Evolutionary conservation across 2,329 filamentous ascomycete genomes (phyloP).

Genomic region (Drechslerella stenobrocha): DNA sequence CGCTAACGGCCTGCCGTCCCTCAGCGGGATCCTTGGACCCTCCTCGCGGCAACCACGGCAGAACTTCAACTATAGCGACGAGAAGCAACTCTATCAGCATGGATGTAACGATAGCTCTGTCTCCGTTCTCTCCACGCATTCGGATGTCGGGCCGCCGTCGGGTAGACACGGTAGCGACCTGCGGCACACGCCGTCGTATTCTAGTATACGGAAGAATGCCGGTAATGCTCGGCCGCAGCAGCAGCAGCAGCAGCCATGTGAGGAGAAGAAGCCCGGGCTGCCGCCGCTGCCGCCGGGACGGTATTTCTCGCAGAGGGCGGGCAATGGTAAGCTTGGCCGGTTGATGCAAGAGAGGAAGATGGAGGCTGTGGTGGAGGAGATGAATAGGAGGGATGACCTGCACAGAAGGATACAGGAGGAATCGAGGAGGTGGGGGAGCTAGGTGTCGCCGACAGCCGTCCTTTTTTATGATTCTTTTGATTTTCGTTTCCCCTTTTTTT

Average conservation of each 20-base stretch:
- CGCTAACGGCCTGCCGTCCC: constrained; percentile 30
- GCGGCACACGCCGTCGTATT: constrained; percentile 25
- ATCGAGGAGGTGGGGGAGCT: constrained; percentile 22
- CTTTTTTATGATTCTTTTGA: too few relatives aligned
- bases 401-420: constrained; percentile 35
- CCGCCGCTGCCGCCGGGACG: constrained; percentile 31
- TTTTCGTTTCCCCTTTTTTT: too few relatives aligned
- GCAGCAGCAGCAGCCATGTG: not conserved
- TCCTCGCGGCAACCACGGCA: constrained; percentile 6
- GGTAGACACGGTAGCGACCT: constrained; percentile 20
- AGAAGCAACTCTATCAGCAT: constrained; percentile 29
- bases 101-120: constrained; percentile 28
- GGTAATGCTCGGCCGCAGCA: constrained; percentile 6
- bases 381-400: constrained; percentile 35
- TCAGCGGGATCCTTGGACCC: constrained; percentile 20
- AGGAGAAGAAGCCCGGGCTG: constrained; percentile 14
- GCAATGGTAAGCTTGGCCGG: constrained; percentile 16
- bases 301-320: constrained; percentile 32
- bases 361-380: constrained; percentile 31
- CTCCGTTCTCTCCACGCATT: constrained; percentile 27
- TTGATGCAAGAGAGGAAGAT: constrained; percentile 36
- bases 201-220: constrained; percentile 28
- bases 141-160: constrained; percentile 23
- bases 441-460: too few relatives aligned
- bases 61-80: constrained; percentile 19